Conservation (phyloP, 148 eudicot genomes). For the Agrostemma githago region DNA sequence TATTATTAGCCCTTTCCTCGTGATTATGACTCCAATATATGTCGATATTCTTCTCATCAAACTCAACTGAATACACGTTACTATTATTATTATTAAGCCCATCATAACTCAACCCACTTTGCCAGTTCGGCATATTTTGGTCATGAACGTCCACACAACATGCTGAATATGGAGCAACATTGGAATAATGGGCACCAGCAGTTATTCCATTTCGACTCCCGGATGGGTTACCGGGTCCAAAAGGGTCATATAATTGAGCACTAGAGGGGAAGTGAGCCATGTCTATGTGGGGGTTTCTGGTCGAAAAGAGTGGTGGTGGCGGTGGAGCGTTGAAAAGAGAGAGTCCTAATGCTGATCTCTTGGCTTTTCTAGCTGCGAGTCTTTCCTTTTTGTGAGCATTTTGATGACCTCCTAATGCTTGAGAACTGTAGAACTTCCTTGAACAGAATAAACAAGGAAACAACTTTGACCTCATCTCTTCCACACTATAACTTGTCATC, state of each 20-base stretch:
- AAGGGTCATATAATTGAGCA: slow-evolving; percentile 26
- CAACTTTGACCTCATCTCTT: slow-evolving; percentile 37
- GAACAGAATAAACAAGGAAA: slow-evolving; percentile 81
- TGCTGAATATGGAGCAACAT: slow-evolving; percentile 12
- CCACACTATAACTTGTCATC: background rate
- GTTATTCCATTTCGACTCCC: slow-evolving; percentile 33
- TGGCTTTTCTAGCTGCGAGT: slow-evolving; percentile 53
- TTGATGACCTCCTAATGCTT: slow-evolving; percentile 92
- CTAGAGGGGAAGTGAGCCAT: slow-evolving; percentile 28
- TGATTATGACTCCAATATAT: background rate
- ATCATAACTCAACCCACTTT: slow-evolving; percentile 27
- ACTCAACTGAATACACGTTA: slow-evolving; percentile 9
- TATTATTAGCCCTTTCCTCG: slow-evolving; percentile 42
- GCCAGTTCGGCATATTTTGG: slow-evolving; percentile 36
- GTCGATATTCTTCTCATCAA: background rate
- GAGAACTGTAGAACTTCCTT: slow-evolving; percentile 83
- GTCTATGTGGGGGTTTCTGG: slow-evolving; percentile 38
- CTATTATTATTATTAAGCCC: slow-evolving; percentile 15
- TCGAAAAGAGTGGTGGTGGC: slow-evolving; percentile 28
- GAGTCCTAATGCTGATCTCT: slow-evolving; percentile 23
- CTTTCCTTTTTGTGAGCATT: slow-evolving; percentile 95
- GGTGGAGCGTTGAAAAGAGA: slow-evolving; percentile 28
- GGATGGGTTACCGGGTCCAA: slow-evolving; percentile 42
- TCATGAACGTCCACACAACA: slow-evolving; percentile 31
- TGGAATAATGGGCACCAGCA: slow-evolving; percentile 10